Evolutionary conservation across 2,329 filamentous ascomycete genomes (phyloP), one percentile per base, ranked within the genome.

Genomic region (Epichloe coenophiala): DNA sequence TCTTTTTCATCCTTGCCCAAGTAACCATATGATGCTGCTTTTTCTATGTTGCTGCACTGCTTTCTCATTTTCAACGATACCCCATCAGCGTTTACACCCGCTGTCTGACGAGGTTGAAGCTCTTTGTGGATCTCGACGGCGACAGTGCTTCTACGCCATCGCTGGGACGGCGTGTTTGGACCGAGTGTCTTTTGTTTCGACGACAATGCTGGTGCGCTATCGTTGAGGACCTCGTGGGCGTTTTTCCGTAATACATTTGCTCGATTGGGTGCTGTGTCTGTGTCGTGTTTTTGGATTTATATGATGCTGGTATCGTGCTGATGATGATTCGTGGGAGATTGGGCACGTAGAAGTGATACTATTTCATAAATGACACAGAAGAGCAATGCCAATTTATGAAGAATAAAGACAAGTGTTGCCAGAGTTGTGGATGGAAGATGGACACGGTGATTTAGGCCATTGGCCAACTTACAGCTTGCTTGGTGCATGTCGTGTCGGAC

Each of bases 181-280:
- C 71, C 68, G 71, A 71, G 70, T 35, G n/a, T 58, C 37, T 17
- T 17, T 17, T 17, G 62, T 61, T 58, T 59, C 55, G 53, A 60
- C 72, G 72, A 77, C 65, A 76, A 76, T 76, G 74, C 74, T 68
- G 47, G 53, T 68, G 67, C 74, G 74, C 74, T 76, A 76, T 76
- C 71, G 72, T 64, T 56, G 59, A 60, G 60, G 65, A 70, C 60
- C 69, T 73, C 71, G 69, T 75, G 71, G 71, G 71, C 63, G 63
- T 66, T 68, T 62, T 59, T 54, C 13, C 17, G 15, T 31, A 3
- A 15, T 54, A 58, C 35, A 8, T n/a, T 51, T 49, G 6, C 7
- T n/a, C 23, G 35, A n/a, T 13, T 46, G 17, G 17, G 19, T 42
- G 21, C 19, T 23, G 40, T 13, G 36, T 38, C 17, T 17, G 17